phyloP scores from a whole-genome alignment of 371 early-diverging fungal genomes.

The Mucor racemosus region DNA sequence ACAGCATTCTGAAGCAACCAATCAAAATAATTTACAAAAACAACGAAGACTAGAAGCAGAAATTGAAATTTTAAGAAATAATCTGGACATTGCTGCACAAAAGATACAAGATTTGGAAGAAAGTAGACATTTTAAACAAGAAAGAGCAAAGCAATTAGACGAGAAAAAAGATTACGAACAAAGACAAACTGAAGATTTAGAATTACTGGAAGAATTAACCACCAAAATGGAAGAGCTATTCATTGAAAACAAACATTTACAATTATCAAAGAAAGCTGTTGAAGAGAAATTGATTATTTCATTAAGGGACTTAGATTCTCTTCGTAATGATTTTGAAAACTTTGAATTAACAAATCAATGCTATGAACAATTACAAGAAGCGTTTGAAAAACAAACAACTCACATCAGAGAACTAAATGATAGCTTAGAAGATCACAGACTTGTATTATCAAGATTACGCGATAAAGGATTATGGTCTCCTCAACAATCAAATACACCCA shows the following conservation, averaged over 20 bases:
- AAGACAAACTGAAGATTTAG: conserved; percentile 28
- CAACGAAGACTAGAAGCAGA: conserved; percentile 43
- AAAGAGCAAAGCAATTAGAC: conserved; percentile 18
- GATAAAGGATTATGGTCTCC: conserved; percentile 26
- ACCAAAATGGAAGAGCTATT: conserved; percentile 44
- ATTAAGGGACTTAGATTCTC: conserved; percentile 26
- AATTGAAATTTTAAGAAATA: conserved; percentile 31
- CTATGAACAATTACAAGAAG: conserved; percentile 32
- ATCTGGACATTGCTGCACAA: conserved; percentile 32
- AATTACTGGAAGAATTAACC: conserved; percentile 32
- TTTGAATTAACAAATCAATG: conserved; percentile 31
- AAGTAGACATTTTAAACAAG: conserved; percentile 7
- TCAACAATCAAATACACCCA: conserved; percentile 8
- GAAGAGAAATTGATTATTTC: conserved; percentile 32
- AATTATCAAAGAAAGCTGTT: conserved; percentile 31
- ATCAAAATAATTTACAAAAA: conserved; percentile 27
- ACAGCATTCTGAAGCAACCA: conserved; percentile 21
- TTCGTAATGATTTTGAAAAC: conserved; percentile 34
- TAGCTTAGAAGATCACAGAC: conserved; percentile 46
- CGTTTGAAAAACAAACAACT: conserved; percentile 28
- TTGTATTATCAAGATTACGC: conserved; percentile 19
- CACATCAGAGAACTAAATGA: conserved; percentile 38
- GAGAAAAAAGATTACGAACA: conserved; percentile 23
- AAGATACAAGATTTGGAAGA: conserved; percentile 40
- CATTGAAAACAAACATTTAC: conserved; percentile 44